Conservation (phyloP, 2,329 filamentous ascomycete species). For the Phyllosticta citriasiana region DNA sequence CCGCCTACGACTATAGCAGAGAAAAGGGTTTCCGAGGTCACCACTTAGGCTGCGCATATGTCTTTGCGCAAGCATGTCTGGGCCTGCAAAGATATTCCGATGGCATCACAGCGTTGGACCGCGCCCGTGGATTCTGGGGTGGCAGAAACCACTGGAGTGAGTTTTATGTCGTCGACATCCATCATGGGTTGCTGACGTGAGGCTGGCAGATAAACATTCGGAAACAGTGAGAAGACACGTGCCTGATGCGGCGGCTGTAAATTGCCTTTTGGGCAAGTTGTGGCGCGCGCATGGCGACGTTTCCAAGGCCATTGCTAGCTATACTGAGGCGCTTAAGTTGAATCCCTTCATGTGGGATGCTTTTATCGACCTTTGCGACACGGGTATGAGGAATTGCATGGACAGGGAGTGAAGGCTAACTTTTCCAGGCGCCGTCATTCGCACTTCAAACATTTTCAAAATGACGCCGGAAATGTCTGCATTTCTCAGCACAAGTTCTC, state of each 20-base stretch:
- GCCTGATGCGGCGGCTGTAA: slow-evolving; percentile 76
- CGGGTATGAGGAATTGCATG: slow-evolving; percentile 33
- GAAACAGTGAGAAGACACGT: slow-evolving; percentile 62
- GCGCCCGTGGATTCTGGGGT: slow-evolving; percentile 65
- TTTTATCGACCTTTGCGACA: slow-evolving; percentile 79
- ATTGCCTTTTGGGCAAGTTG: slow-evolving; percentile 77
- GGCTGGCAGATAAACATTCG: slow-evolving; percentile 53
- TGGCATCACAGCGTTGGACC: slow-evolving; percentile 75
- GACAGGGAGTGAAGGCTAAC: slow-evolving; percentile 1
- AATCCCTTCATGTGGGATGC: slow-evolving; percentile 99
- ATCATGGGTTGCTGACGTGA: not conserved
- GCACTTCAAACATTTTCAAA: slow-evolving; percentile 79
- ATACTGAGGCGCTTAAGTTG: slow-evolving; percentile 75
- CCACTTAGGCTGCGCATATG: slow-evolving; percentile 79
- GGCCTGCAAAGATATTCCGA: slow-evolving; percentile 69
- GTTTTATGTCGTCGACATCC: slow-evolving; percentile 16
- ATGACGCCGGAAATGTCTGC: slow-evolving; percentile 54
- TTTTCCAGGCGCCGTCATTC: slow-evolving; percentile 60
- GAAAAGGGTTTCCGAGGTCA: slow-evolving; percentile 57
- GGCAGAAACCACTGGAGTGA: slow-evolving; percentile 69
- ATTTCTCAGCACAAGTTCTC: slow-evolving; percentile 26
- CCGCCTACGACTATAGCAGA: slow-evolving; percentile 76
- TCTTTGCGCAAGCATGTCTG: slow-evolving; percentile 84
- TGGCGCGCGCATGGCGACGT: slow-evolving; percentile 71
- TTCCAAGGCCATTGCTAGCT: slow-evolving; percentile 74